Evolutionary conservation across 495 filamentous ascomycete species (phyloP).

Genomic region (Saxophila tyrrhenica): DNA sequence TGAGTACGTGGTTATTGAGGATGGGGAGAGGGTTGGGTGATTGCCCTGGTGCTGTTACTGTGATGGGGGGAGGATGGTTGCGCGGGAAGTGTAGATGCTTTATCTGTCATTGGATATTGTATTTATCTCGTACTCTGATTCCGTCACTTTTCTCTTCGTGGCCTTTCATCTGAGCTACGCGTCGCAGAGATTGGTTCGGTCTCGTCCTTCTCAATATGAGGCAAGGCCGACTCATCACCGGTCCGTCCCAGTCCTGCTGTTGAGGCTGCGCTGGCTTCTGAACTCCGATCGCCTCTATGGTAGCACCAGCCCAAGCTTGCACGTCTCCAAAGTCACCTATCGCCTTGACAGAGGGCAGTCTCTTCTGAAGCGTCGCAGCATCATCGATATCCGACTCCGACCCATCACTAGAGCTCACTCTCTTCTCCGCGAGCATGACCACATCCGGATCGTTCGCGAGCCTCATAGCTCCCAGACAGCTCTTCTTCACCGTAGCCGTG

Average conservation of each 20-base stretch:
- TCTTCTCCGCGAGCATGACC: neutral
- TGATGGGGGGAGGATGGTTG: too few relatives aligned
- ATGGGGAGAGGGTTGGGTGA: constrained; percentile 27
- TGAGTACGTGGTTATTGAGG: constrained; percentile 34
- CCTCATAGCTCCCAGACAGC: constrained; percentile 6
- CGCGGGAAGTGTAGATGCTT: too few relatives aligned
- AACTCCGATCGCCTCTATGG: neutral
- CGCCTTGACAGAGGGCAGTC: constrained; percentile 1
- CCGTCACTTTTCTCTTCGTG: neutral
- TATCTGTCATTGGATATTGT: too few relatives aligned
- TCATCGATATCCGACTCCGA: constrained; percentile 12
- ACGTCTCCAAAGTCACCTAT: constrained; percentile 8
- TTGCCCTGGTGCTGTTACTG: too few relatives aligned
- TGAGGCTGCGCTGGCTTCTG: neutral
- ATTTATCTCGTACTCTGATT: neutral
- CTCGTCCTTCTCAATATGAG: neutral
- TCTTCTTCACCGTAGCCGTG: constrained; percentile 7
- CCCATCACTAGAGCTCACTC: neutral
- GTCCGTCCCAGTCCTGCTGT: neutral
- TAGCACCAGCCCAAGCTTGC: neutral
- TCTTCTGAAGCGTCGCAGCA: constrained; percentile 7
- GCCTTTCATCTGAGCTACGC: neutral
- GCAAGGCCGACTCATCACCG: neutral
- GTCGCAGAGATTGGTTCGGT: neutral
- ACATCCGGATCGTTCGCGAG: constrained; percentile 2